A percentile compares a stretch with the other conserved stretches of the same genome.
Evolutionary conservation across 192 early-diverging fungal genomes (phyloP).

Genomic region (Coemansia sp.): DNA sequence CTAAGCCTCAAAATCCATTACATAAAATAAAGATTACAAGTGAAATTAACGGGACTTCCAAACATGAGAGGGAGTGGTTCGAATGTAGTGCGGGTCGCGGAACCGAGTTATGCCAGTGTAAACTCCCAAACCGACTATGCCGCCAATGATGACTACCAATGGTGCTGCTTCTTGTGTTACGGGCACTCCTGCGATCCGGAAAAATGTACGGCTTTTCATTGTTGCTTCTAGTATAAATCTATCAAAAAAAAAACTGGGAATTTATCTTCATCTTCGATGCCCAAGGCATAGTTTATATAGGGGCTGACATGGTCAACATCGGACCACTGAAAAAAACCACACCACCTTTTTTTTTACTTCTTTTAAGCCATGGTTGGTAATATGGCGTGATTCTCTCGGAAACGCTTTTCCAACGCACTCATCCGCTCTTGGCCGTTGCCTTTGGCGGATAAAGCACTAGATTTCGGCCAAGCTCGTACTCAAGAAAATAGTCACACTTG

Average conservation of each 20-base stretch:
- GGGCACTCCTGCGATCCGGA: conserved; percentile 38
- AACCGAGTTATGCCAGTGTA: conserved; percentile 45
- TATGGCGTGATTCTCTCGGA: neutral
- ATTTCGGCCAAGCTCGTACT: no score
- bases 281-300: no score
- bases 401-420: no score
- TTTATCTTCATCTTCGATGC: no score
- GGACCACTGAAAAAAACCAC: neutral
- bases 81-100: conserved; percentile 42
- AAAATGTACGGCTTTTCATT: conserved; percentile 34
- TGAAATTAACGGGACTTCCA: conserved; percentile 6
- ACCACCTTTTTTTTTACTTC: neutral
- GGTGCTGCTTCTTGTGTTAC: conserved; percentile 42
- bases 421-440: no score
- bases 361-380: neutral
- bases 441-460: no score
- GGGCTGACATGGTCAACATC: no score
- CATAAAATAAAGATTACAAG: no score
- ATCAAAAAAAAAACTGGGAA: neutral
- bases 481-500: neutral
- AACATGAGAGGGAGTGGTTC: conserved; percentile 6
- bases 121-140: conserved; percentile 26
- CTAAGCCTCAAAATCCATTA: no score
- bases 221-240: neutral
- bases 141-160: conserved; percentile 16